phyloP scores from a whole-genome alignment of 176 grass and related monocot genomes.

The Aegilops bicornis region DNA sequence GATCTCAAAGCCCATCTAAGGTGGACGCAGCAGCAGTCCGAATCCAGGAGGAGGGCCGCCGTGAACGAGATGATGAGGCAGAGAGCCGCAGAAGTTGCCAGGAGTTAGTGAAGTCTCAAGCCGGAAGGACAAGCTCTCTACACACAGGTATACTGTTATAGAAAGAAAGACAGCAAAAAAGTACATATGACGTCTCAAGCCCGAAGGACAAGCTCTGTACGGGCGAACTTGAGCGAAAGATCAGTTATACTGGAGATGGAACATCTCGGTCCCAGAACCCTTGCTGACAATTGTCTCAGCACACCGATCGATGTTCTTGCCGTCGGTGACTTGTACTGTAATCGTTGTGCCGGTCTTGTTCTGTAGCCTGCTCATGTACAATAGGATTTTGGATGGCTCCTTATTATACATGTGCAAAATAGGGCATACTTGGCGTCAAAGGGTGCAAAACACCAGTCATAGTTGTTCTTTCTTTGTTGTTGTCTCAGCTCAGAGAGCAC shows the following conservation, averaged over 20 bases:
- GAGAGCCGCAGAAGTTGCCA: constrained; percentile 53
- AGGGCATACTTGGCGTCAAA: neutral
- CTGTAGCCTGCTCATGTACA: neutral
- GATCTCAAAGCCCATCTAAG: constrained; percentile 47
- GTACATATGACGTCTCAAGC: neutral
- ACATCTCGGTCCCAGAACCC: neutral
- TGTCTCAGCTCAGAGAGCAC: neutral
- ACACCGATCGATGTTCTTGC: neutral
- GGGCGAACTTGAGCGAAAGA: neutral
- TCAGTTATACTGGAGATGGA: neutral
- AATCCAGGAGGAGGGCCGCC: constrained; percentile 70
- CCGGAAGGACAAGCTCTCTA: neutral
- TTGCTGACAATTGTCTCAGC: neutral
- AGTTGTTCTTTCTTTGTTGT: neutral
- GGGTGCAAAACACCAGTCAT: neutral
- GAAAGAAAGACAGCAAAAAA: neutral
- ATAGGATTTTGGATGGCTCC: neutral
- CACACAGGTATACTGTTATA: neutral
- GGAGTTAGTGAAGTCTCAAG: neutral
- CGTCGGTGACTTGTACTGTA: neutral
- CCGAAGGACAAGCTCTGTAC: neutral
- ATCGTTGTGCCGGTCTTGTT: neutral
- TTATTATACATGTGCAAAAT: neutral
- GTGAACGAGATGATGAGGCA: constrained; percentile 92
- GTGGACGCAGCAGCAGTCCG: constrained; percentile 58